Evolutionary conservation across 2,329 filamentous ascomycete genomes (phyloP).

Genomic region (Ilyonectria sp.): DNA sequence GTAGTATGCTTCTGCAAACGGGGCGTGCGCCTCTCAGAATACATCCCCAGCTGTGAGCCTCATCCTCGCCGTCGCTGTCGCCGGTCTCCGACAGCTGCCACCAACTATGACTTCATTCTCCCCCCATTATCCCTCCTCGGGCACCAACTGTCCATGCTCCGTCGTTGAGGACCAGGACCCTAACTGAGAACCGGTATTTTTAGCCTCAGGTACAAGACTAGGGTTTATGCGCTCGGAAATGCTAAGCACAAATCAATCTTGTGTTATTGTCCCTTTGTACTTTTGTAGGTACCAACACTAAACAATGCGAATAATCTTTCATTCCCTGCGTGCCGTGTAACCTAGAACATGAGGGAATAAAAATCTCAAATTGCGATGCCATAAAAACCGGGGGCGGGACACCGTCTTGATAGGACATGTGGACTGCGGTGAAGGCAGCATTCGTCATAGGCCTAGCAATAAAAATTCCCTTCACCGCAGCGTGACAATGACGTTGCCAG

Average conservation of each 20-base stretch:
- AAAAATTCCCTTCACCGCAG: background rate
- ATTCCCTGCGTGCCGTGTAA: background rate
- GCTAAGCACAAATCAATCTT: background rate
- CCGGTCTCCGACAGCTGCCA: background rate
- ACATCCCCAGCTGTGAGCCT: background rate
- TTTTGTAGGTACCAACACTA: background rate
- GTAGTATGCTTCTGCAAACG: background rate
- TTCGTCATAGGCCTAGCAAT: background rate
- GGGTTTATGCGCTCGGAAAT: no score
- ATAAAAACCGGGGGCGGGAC: background rate
- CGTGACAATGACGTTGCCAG: background rate
- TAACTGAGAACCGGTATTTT: no score
- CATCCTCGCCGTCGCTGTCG: background rate
- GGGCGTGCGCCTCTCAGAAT: background rate
- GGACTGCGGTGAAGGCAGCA: background rate
- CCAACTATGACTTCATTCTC: background rate
- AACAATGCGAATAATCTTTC: background rate
- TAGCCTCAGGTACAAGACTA: no score
- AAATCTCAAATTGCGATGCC: background rate
- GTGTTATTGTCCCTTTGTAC: background rate
- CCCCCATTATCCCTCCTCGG: no score
- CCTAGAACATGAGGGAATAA: slow-evolving; percentile 1
- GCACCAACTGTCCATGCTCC: no score
- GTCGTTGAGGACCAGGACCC: no score
- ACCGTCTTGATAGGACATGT: background rate